These are phyloP conservation scores for Kandelia obovata DNA, from an alignment of 345 rosid species.

Conservation along the genomic window DNA sequence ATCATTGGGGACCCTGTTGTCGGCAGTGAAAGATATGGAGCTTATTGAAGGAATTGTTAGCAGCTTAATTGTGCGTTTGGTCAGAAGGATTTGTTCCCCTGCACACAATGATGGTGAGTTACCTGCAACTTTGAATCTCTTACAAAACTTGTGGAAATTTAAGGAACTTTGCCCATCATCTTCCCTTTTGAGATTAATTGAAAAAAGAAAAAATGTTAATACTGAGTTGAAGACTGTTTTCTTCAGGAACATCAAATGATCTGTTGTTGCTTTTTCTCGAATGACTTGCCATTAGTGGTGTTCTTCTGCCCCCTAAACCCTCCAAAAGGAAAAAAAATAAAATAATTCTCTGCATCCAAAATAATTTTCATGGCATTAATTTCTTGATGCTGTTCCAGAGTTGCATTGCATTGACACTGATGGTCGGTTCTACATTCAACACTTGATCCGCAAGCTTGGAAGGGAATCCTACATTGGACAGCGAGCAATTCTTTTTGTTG, in stretches of 20 bases:
- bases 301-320: neutral
- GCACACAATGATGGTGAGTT: conserved; percentile 43
- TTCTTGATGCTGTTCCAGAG: conserved; percentile 30
- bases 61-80: conserved; percentile 51
- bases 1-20: conserved; percentile 53
- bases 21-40: conserved; percentile 45
- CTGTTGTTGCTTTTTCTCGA: neutral
- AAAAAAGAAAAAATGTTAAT: neutral
- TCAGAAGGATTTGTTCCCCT: conserved; percentile 61
- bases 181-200: neutral
- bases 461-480: conserved; percentile 67
- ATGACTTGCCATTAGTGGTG: neutral
- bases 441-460: conserved; percentile 78
- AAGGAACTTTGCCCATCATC: neutral
- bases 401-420: conserved; percentile 33
- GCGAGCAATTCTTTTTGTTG: conserved; percentile 53
- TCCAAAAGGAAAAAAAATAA: no score
- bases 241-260: neutral
- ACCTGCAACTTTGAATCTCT: neutral
- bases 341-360: no score
- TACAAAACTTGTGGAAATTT: neutral
- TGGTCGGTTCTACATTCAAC: conserved; percentile 58
- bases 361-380: no score
- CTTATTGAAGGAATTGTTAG: conserved; percentile 52
- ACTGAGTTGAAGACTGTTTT: neutral